Conservation (phyloP, 345 rosid genomes). For the Camelina hispida region DNA sequence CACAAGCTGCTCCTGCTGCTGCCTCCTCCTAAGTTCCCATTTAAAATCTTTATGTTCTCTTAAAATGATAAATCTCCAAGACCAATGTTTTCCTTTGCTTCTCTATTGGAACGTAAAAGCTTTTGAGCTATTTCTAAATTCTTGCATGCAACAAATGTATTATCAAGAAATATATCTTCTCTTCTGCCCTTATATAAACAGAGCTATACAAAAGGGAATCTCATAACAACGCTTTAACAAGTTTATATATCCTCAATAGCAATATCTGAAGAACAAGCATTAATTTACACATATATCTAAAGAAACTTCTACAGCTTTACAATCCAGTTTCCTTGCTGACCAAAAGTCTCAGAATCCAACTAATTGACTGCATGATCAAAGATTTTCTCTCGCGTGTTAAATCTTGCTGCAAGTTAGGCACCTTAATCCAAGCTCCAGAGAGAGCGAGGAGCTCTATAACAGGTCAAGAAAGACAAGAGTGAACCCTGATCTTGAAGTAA, state of each 20-base stretch:
- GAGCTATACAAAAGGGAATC: background rate
- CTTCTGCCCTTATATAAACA: conserved; percentile 1
- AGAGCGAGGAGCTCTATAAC: conserved; percentile 7
- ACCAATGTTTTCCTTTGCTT: conserved; percentile 9
- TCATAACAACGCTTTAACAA: conserved; percentile 25
- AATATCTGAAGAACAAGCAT: conserved; percentile 22
- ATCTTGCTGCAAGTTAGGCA: conserved; percentile 1
- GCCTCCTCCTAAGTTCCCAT: conserved; percentile 28
- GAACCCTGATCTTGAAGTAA: conserved; percentile 14
- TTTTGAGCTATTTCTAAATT: background rate
- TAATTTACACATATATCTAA: conserved; percentile 34
- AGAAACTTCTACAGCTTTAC: conserved; percentile 21
- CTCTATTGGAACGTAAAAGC: conserved; percentile 1
- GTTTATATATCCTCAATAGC: background rate
- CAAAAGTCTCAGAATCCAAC: conserved; percentile 25
- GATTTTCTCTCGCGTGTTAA: conserved; percentile 13
- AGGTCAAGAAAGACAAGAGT: background rate
- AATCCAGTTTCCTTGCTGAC: conserved; percentile 29
- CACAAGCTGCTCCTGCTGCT: conserved; percentile 34
- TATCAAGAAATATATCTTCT: background rate
- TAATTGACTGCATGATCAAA: conserved; percentile 19
- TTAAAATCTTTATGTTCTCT: background rate
- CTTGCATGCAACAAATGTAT: background rate
- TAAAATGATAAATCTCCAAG: conserved; percentile 10
- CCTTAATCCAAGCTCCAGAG: conserved; percentile 19